Conservation (phyloP, 352 stramenopile genomes). For the Globisporangium yorkense region DNA sequence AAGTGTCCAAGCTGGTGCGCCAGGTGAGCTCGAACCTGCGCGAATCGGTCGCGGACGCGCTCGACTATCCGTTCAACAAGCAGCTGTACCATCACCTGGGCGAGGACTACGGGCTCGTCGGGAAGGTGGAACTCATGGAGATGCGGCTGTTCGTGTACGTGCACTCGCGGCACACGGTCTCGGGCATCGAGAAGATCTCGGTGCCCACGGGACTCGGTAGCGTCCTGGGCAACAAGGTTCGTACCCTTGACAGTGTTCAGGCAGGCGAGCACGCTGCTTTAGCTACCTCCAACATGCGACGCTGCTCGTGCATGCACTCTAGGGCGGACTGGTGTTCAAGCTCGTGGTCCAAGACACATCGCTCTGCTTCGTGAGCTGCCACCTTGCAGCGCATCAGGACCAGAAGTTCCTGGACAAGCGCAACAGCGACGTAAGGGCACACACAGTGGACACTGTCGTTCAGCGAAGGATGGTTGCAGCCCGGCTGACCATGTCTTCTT, state of each 20-base stretch:
- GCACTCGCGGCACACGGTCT: constrained; percentile 47
- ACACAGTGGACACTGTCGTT: background rate
- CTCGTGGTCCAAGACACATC: constrained; percentile 70
- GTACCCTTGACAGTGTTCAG: background rate
- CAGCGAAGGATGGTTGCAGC: background rate
- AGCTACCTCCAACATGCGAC: no score
- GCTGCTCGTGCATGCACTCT: background rate
- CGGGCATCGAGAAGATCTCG: constrained; percentile 63
- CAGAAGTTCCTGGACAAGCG: constrained; percentile 84
- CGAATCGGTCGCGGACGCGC: constrained; percentile 44
- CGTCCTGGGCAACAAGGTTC: constrained; percentile 79
- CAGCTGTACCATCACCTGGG: constrained; percentile 60
- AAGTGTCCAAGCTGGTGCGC: constrained; percentile 52
- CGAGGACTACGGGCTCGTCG: constrained; percentile 46
- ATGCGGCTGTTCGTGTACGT: constrained; percentile 77
- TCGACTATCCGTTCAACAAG: constrained; percentile 65
- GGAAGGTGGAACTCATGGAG: constrained; percentile 77
- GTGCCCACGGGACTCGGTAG: constrained; percentile 71
- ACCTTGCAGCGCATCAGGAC: constrained; percentile 79
- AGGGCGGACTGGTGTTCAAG: constrained; percentile 80
- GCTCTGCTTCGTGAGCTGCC: constrained; percentile 83
- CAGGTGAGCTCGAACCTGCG: constrained; percentile 64
- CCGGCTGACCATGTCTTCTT: background rate
- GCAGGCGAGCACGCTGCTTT: background rate
- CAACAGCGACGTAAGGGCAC: constrained; percentile 63